Evolutionary conservation across 2,329 filamentous ascomycete genomes (phyloP), one percentile per base, ranked within the genome.

Genomic region (Diplodia corticola): DNA sequence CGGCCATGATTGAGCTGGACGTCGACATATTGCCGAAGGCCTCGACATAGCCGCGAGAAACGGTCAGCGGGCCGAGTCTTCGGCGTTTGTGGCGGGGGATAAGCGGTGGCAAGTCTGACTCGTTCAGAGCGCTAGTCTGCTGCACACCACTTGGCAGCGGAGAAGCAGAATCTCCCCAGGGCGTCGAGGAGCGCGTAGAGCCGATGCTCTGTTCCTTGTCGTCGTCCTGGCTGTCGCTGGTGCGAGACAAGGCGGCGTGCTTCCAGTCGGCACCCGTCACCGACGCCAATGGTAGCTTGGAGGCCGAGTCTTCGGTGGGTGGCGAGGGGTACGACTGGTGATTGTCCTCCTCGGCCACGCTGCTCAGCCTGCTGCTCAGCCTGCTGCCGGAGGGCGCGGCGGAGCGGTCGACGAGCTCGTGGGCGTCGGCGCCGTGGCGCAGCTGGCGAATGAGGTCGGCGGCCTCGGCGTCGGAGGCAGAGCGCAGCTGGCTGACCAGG

Each of bases 1-100:
- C 53, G 28, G 63, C 50, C 33, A 65, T 49, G 17, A 65, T 30
- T 6, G 63, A 55, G 63, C 63, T 65, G n/a, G 63, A 65, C 20
- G 55, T 55, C 9, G 63, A 53, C 28, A 65, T 20, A 15, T 65
- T 65, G 6, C 63, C 63, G 22, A 65, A 65, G 10, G 50, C 28
- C 26, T 65, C 51, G 10, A 65, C 63, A 22, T 57, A 65, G 35
- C 63, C 63, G 7, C 51, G 51, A 24, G 50, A 20, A 35, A 61
- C 57, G 26, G 57, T 26, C 44, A 61, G 26, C 17, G 57, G 57
- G 28, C 57, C 57, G 5, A 61, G 26, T 12, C 33, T 61, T 15
- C 44, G 44, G 2, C 44, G 51, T 26, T 65, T 65, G 17, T 26
- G 35, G 6, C n/a, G 24, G 30, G 50, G 37, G 22, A 46, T 55